Evolutionary conservation across 768 basidiomycete species (phyloP).

Genomic region (Boletales sp.): DNA sequence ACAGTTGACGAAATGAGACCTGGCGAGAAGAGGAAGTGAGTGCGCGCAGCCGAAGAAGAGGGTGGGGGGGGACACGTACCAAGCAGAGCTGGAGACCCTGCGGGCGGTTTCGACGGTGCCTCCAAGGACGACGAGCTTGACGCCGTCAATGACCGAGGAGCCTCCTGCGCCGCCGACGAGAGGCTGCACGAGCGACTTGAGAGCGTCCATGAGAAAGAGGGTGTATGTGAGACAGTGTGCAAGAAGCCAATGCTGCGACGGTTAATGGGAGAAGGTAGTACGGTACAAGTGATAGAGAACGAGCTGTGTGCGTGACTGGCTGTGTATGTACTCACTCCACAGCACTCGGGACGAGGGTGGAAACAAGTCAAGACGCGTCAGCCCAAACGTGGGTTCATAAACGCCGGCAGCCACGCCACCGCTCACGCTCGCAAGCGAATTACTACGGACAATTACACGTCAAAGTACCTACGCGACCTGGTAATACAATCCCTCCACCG

Average conservation of each 20-base stretch:
- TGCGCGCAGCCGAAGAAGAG: not conserved
- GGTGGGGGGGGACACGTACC: slow-evolving; percentile 44
- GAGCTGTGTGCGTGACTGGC: not conserved
- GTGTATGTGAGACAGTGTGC: slow-evolving; percentile 22
- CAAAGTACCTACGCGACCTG: slow-evolving; percentile 27
- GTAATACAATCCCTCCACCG: slow-evolving; percentile 64
- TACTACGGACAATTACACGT: no score
- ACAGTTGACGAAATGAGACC: slow-evolving; percentile 89
- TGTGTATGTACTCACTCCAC: not conserved
- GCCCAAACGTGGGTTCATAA: slow-evolving; percentile 27
- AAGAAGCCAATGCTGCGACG: slow-evolving; percentile 40
- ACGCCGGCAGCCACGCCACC: slow-evolving; percentile 27
- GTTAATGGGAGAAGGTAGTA: slow-evolving; percentile 8
- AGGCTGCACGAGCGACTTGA: slow-evolving; percentile 79
- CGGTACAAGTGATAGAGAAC: slow-evolving; percentile 1
- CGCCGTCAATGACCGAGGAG: slow-evolving; percentile 80
- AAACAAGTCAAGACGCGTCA: slow-evolving; percentile 39
- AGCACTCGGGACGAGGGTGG: slow-evolving; percentile 12
- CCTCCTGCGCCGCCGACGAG: slow-evolving; percentile 72
- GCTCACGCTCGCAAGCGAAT: slow-evolving; percentile 18
- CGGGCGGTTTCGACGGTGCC: slow-evolving; percentile 86
- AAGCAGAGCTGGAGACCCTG: slow-evolving; percentile 77
- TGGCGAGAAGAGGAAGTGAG: slow-evolving; percentile 24
- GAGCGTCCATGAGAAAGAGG: slow-evolving; percentile 58
- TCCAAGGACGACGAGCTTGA: slow-evolving; percentile 86